phyloP scores from a whole-genome alignment of 805 yeast species.

The Yamadazyma kitorensis region DNA sequence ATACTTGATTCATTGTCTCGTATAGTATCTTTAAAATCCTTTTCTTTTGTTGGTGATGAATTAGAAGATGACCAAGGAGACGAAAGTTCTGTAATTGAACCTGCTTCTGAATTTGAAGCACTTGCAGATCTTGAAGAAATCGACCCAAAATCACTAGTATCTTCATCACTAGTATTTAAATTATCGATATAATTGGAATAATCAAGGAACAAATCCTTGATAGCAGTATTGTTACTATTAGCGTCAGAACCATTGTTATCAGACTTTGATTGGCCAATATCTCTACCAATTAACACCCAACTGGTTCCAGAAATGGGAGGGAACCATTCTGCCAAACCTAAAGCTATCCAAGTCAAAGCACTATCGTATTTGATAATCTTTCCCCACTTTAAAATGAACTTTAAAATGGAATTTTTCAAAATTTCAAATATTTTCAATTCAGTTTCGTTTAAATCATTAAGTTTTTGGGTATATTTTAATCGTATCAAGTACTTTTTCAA shows the following conservation, averaged over 20 bases:
- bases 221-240: conserved; percentile 18
- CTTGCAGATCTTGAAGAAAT: too few species aligned
- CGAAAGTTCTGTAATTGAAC: too few species aligned
- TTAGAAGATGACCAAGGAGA: too few species aligned
- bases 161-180: conserved; percentile 15
- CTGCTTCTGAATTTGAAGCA: too few species aligned
- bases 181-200: conserved; percentile 36
- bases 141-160: conserved; percentile 8
- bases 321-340: conserved; percentile 86
- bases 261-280: conserved; percentile 21
- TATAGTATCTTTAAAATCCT: too few species aligned
- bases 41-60: too few species aligned
- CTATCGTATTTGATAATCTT: conserved; percentile 70
- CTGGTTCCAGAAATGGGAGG: conserved; percentile 59
- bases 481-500: conserved; percentile 58
- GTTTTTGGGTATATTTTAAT: conserved; percentile 26
- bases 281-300: conserved; percentile 56
- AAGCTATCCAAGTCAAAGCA: conserved; percentile 84
- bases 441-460: conserved; percentile 1
- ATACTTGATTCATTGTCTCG: conserved; percentile 32
- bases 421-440: conserved; percentile 43
- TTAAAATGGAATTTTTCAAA: conserved; percentile 57
- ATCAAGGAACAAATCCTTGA: conserved; percentile 34
- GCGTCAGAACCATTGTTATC: background rate
- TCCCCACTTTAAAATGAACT: conserved; percentile 79